A percentile compares a stretch with the other conserved stretches of the same genome.
phyloP scores from a whole-genome alignment of 768 basidiomycete genomes.

The Leucosporidium creatinivorum region DNA sequence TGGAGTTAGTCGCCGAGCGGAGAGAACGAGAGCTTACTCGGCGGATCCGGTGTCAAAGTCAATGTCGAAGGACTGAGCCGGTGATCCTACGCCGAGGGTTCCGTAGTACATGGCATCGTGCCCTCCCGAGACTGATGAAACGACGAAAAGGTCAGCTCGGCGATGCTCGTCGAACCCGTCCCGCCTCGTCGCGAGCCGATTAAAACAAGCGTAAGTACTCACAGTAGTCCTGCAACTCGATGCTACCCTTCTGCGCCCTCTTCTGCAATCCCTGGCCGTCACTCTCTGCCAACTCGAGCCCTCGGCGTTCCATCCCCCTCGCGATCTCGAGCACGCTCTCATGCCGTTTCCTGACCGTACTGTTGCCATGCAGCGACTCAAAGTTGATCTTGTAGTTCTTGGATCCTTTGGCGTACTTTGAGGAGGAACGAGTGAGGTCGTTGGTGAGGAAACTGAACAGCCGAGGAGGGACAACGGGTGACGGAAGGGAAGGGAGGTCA shows the following conservation, averaged over 20 bases:
- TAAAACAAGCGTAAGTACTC: background rate
- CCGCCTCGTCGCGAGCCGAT: background rate
- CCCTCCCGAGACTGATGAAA: constrained; percentile 19
- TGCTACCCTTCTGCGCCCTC: constrained; percentile 11
- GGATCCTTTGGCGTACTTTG: constrained; percentile 2
- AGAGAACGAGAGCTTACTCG: background rate
- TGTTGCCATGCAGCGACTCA: constrained; percentile 3
- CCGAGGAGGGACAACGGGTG: background rate
- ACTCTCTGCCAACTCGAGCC: background rate
- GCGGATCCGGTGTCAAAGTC: background rate
- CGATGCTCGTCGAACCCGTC: too few relatives aligned
- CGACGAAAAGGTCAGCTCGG: background rate
- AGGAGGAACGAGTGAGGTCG: constrained; percentile 16
- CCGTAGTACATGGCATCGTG: constrained; percentile 30
- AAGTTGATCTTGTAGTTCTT: constrained; percentile 14
- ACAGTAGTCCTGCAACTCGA: constrained; percentile 30
- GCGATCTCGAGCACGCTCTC: constrained; percentile 16
- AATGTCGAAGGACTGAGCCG: constrained; percentile 16
- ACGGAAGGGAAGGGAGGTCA: background rate
- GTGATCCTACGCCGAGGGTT: constrained; percentile 18
- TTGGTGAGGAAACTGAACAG: constrained; percentile 19
- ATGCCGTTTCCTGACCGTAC: constrained; percentile 6
- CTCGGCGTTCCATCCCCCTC: constrained; percentile 11
- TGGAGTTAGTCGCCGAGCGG: too few relatives aligned
- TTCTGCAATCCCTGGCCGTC: constrained; percentile 8